Conservation (phyloP, 1,139 yeast genomes). For the Blastobotrys proliferans region DNA sequence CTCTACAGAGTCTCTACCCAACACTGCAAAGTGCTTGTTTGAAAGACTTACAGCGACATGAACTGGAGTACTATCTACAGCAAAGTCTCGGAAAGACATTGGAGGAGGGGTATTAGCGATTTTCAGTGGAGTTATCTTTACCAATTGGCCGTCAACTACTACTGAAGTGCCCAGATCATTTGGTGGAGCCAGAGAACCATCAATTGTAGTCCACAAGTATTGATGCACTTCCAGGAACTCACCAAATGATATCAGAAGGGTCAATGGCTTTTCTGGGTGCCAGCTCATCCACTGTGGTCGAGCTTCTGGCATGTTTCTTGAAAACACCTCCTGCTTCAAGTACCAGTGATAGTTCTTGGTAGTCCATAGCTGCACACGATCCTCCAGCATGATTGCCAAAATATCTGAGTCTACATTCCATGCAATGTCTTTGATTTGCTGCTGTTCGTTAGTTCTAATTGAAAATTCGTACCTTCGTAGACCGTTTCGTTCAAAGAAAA, state of each 20-base stretch:
- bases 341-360: conserved; percentile 95
- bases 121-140: conserved; percentile 76
- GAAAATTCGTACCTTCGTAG: conserved; percentile 84
- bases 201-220: conserved; percentile 57
- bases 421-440: conserved; percentile 48
- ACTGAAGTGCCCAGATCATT: conserved; percentile 72
- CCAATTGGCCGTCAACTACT: conserved; percentile 74
- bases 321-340: conserved; percentile 68
- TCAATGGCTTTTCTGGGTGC: conserved; percentile 87
- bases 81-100: conserved; percentile 65
- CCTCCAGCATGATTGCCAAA: conserved; percentile 59
- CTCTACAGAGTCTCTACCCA: conserved; percentile 44
- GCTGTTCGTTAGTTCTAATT: conserved; percentile 53
- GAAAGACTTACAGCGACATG: conserved; percentile 62
- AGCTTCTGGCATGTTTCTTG: conserved; percentile 24
- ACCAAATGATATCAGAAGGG: conserved; percentile 48
- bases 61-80: conserved; percentile 46
- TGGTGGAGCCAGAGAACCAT: conserved; percentile 68
- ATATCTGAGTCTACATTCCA: conserved; percentile 88
- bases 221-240: conserved; percentile 56
- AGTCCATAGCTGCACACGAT: conserved; percentile 81
- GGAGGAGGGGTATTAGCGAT: conserved; percentile 97
- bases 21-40: conserved; percentile 57
- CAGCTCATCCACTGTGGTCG: conserved; percentile 38
- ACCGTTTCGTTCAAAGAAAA: conserved; percentile 92